Evolutionary conservation across 2,329 filamentous ascomycete species (phyloP).

Genomic region (Botrytis tulipae): DNA sequence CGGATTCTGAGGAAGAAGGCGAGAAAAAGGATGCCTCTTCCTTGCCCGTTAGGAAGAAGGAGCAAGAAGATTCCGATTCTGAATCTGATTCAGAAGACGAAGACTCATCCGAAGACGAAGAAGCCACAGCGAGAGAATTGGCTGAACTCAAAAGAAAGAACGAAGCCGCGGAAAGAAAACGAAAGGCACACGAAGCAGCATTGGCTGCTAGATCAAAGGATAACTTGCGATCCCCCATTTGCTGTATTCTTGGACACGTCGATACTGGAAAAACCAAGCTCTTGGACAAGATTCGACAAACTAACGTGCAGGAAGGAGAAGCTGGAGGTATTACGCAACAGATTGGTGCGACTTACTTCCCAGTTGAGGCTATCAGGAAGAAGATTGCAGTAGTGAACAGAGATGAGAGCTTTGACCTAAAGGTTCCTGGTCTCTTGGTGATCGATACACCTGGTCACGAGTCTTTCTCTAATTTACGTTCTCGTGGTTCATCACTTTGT

Average conservation of each 20-base stretch:
- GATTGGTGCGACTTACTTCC: conserved; percentile 99
- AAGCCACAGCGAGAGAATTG: conserved; percentile 67
- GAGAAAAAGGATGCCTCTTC: conserved; percentile 41
- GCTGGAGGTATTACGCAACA: conserved; percentile 99
- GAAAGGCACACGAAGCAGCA: conserved; percentile 88
- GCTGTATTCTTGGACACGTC: conserved; percentile 99
- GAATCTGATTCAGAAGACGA: conserved; percentile 58
- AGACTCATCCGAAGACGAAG: conserved; percentile 59
- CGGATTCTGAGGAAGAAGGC: conserved; percentile 68
- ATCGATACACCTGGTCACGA: conserved; percentile 99
- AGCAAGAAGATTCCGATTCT: conserved; percentile 58
- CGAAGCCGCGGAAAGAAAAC: conserved; percentile 83
- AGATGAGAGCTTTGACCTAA: conserved; percentile 90
- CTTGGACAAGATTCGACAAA: conserved; percentile 96
- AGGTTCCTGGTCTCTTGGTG: conserved; percentile 91
- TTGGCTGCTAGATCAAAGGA: conserved; percentile 89
- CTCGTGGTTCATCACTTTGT: conserved; percentile 94
- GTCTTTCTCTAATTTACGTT: conserved; percentile 98
- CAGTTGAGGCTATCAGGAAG: conserved; percentile 83
- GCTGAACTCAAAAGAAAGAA: conserved; percentile 78
- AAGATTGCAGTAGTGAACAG: conserved; percentile 94
- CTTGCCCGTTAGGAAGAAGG: conserved; percentile 30
- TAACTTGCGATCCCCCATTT: conserved; percentile 94
- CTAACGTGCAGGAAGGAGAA: conserved; percentile 98
- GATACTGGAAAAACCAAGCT: conserved; percentile 99